Percentiles rank a stretch among this genome's conserved stretches.
Evolutionary conservation across 805 yeast genomes (phyloP).

Genomic region (Candida oleophila): DNA sequence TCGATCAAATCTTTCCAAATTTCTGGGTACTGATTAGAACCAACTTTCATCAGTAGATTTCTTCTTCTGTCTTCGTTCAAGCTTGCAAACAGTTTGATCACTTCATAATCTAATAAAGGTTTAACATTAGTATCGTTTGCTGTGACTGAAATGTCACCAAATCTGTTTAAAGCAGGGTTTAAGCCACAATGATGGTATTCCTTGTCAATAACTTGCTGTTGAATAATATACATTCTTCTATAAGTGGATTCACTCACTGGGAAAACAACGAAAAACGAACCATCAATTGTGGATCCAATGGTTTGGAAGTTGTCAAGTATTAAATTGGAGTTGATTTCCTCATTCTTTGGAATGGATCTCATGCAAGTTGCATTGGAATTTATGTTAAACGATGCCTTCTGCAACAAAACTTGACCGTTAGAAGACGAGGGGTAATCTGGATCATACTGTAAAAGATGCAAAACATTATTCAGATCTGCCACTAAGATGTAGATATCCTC

Average conservation of each 20-base stretch:
- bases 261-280: conserved; percentile 68
- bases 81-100: conserved; percentile 52
- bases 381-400: conserved; percentile 66
- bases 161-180: conserved; percentile 70
- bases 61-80: conserved; percentile 59
- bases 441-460: conserved; percentile 81
- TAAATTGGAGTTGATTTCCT: conserved; percentile 22
- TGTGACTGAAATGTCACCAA: conserved; percentile 40
- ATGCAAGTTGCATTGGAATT: conserved; percentile 61
- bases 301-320: conserved; percentile 48
- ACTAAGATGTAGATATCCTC: conserved; percentile 65
- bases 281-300: conserved; percentile 76
- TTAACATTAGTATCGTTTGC: conserved; percentile 44
- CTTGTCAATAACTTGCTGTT: conserved; percentile 82
- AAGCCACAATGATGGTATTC: conserved; percentile 73
- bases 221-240: conserved; percentile 78
- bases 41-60: conserved; percentile 52
- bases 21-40: conserved; percentile 55
- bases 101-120: conserved; percentile 64
- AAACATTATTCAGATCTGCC: conserved; percentile 63
- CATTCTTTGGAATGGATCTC: conserved; percentile 42
- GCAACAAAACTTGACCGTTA: conserved; percentile 74
- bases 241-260: conserved; percentile 78
- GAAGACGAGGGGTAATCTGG: conserved; percentile 87
- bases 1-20: conserved; percentile 68